A percentile compares a stretch with the other conserved stretches of the same genome.
Conservation (phyloP, 345 rosid species). For the Erucastrum elatum region DNA sequence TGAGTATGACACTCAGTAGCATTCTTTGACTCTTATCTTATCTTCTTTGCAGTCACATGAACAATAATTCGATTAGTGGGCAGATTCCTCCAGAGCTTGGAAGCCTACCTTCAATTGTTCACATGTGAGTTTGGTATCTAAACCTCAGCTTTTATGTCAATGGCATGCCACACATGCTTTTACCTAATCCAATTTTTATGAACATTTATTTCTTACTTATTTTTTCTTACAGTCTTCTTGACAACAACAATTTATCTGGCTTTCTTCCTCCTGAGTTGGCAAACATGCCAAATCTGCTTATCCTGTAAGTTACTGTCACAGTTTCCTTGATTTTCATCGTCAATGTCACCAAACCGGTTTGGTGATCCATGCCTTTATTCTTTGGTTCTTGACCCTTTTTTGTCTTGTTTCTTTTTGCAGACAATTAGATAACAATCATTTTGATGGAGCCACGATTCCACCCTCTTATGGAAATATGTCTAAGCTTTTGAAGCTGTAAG, state of each 20-base stretch:
- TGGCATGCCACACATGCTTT: slow-evolving; percentile 7
- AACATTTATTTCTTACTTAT: background rate
- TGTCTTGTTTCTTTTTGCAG: slow-evolving; percentile 47
- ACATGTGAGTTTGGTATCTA: slow-evolving; percentile 67
- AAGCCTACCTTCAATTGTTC: slow-evolving; percentile 74
- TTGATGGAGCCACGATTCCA: slow-evolving; percentile 75
- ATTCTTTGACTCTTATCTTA: slow-evolving; percentile 26
- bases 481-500: slow-evolving; percentile 85
- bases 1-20: background rate
- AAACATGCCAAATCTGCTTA: slow-evolving; percentile 64
- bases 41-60: slow-evolving; percentile 80
- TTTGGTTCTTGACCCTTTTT: background rate
- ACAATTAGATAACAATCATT: slow-evolving; percentile 90
- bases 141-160: slow-evolving; percentile 8
- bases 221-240: slow-evolving; percentile 70
- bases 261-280: slow-evolving; percentile 78
- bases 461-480: slow-evolving; percentile 69
- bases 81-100: slow-evolving; percentile 86
- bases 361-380: background rate
- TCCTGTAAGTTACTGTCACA: slow-evolving; percentile 62
- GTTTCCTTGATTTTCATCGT: background rate
- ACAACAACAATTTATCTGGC: slow-evolving; percentile 87
- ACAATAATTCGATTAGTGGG: slow-evolving; percentile 94
- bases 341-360: too few species aligned
- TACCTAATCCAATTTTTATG: background rate